phyloP scores from a whole-genome alignment of 23 red algal species.

The Gracilaria gracilis region DNA sequence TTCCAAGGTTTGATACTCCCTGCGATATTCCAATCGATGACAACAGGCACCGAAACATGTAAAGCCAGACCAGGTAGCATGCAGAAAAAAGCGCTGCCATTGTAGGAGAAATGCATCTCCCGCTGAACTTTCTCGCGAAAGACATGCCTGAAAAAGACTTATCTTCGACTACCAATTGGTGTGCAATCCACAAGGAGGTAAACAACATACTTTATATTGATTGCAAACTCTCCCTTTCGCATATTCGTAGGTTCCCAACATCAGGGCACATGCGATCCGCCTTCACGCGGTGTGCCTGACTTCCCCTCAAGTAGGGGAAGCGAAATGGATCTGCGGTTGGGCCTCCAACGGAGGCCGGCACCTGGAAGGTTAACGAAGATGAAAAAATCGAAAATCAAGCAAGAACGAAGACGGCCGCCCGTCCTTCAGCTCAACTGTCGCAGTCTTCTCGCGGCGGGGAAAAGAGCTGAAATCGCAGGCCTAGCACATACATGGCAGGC shows the following conservation, averaged over 20 bases:
- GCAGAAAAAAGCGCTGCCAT: neutral
- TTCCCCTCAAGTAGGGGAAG: slow-evolving; percentile 1
- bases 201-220: neutral
- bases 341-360: slow-evolving; percentile 15
- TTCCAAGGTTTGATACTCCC: neutral
- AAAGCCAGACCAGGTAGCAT: neutral
- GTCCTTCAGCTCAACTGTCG: neutral
- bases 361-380: neutral
- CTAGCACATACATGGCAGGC: neutral
- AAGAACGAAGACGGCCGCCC: neutral
- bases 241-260: no score
- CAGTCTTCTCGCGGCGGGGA: neutral
- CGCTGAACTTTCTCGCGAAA: no score
- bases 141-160: no score
- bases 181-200: neutral
- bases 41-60: neutral
- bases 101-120: no score
- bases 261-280: slow-evolving; percentile 29
- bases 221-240: neutral
- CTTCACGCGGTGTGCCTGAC: slow-evolving; percentile 28
- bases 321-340: slow-evolving; percentile 29
- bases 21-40: neutral
- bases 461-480: neutral
- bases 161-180: no score
- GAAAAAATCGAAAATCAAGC: neutral